phyloP scores from a whole-genome alignment of 495 filamentous ascomycete genomes.

The Penicillium mononematosum region DNA sequence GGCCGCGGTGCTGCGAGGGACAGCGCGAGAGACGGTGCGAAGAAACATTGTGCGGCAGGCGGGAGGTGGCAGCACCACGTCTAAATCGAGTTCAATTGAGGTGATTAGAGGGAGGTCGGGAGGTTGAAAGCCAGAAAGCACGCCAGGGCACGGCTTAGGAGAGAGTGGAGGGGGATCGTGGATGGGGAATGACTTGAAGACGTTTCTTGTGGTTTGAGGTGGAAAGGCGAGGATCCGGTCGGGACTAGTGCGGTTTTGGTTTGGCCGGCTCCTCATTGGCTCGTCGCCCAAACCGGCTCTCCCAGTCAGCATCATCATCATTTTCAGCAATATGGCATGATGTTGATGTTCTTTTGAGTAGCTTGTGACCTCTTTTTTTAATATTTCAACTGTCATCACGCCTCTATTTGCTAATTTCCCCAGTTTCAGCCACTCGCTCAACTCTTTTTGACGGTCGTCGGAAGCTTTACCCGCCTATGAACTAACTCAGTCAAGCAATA shows the following conservation, averaged over 20 bases:
- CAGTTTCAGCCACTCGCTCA: background rate
- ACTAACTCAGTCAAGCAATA: background rate
- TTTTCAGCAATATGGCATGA: conserved; percentile 21
- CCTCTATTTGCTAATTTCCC: background rate
- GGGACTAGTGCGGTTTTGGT: conserved; percentile 39
- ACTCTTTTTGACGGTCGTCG: background rate
- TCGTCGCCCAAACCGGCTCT: conserved; percentile 19
- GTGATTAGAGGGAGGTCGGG: conserved; percentile 21
- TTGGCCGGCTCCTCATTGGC: conserved; percentile 42
- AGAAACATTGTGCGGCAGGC: conserved; percentile 49
- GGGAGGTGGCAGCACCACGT: conserved; percentile 35
- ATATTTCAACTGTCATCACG: background rate
- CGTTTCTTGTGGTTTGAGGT: conserved; percentile 46
- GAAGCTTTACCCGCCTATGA: conserved; percentile 1
- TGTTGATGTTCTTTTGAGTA: background rate
- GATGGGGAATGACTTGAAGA: conserved; percentile 38
- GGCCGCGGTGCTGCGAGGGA: conserved; percentile 47
- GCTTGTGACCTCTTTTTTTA: background rate
- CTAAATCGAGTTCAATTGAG: conserved; percentile 34
- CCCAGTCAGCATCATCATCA: conserved; percentile 29
- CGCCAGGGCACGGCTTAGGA: conserved; percentile 26
- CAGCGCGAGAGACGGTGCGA: conserved; percentile 47
- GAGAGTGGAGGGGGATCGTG: conserved; percentile 41
- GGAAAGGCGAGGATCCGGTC: conserved; percentile 46
- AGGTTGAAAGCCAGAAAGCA: conserved; percentile 25